These are phyloP conservation scores for Talaromyces thailandensis DNA, from an alignment of 495 filamentous ascomycete species.

Conservation along the genomic window DNA sequence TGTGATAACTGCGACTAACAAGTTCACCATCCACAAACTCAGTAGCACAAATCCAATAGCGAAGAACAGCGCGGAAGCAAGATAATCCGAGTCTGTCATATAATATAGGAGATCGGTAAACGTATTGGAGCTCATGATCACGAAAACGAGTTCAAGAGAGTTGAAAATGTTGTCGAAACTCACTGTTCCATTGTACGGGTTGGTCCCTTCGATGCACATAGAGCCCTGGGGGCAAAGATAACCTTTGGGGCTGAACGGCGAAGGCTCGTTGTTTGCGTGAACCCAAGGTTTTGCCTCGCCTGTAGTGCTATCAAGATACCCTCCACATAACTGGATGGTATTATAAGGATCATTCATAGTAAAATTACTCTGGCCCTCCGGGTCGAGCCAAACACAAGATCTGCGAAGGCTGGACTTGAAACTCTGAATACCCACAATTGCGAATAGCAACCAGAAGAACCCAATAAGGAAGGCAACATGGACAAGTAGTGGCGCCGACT, in stretches of 20 bases:
- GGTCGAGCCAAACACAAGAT: conserved; percentile 79
- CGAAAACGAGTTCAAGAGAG: conserved; percentile 92
- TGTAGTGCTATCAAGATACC: conserved; percentile 55
- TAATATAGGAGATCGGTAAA: conserved; percentile 92
- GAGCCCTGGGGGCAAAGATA: conserved; percentile 82
- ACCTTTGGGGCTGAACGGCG: conserved; percentile 61
- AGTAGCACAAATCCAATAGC: conserved; percentile 82
- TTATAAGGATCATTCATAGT: conserved; percentile 38
- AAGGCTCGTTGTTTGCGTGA: conserved; percentile 26
- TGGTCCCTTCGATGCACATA: conserved; percentile 66
- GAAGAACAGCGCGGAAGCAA: conserved; percentile 77
- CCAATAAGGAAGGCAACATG: conserved; percentile 93
- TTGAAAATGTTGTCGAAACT: conserved; percentile 93
- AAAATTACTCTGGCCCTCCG: conserved; percentile 28
- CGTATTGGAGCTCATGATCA: conserved; percentile 96
- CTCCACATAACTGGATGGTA: conserved; percentile 73
- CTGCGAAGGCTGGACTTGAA: conserved; percentile 93
- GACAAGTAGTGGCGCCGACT: conserved; percentile 86
- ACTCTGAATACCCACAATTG: conserved; percentile 90
- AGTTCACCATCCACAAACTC: conserved; percentile 92
- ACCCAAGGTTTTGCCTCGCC: conserved; percentile 59
- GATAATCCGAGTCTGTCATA: conserved; percentile 83
- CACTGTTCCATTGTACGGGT: conserved; percentile 78
- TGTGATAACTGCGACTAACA: conserved; percentile 96
- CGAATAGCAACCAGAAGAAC: conserved; percentile 99